Percentiles rank a stretch among this genome's conserved stretches.
phyloP scores from a whole-genome alignment of 2,329 filamentous ascomycete genomes.

The Dactylellina haptotyla region DNA sequence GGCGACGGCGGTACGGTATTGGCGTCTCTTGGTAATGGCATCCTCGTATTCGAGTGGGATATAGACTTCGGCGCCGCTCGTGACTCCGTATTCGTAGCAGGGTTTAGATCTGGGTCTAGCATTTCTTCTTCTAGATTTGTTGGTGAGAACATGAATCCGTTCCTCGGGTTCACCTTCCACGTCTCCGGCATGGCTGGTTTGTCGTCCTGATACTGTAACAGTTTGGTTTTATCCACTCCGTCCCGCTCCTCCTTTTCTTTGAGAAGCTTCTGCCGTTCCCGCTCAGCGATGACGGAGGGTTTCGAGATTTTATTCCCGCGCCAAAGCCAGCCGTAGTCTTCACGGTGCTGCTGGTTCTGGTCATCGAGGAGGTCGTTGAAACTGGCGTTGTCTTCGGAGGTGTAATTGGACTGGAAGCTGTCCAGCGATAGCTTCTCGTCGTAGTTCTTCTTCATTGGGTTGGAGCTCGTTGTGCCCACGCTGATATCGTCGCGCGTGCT shows the following conservation, averaged over 20 bases:
- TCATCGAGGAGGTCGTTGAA: conserved; percentile 92
- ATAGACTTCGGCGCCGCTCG: conserved; percentile 80
- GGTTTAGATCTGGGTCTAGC: conserved; percentile 71
- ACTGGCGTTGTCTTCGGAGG: conserved; percentile 96
- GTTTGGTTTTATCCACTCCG: conserved; percentile 68
- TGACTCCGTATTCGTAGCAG: conserved; percentile 73
- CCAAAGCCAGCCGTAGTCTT: conserved; percentile 91
- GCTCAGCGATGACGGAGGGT: conserved; percentile 70
- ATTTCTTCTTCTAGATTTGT: conserved; percentile 71
- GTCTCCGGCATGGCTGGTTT: conserved; percentile 80
- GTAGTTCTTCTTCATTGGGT: conserved; percentile 64
- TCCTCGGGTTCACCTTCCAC: conserved; percentile 79
- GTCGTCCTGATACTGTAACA: conserved; percentile 74
- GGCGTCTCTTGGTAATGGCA: conserved; percentile 67
- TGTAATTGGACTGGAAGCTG: conserved; percentile 91
- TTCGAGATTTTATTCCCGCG: conserved; percentile 81
- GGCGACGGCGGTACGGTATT: conserved; percentile 75
- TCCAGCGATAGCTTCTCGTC: conserved; percentile 83
- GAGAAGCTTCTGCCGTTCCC: conserved; percentile 78
- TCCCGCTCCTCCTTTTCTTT: conserved; percentile 72
- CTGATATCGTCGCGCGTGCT: conserved; percentile 60
- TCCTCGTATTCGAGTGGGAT: conserved; percentile 82
- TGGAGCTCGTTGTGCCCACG: conserved; percentile 57
- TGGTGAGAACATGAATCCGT: conserved; percentile 85
- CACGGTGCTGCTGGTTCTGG: conserved; percentile 83